These are phyloP conservation scores for Teunomyces funiuensis DNA, from an alignment of 805 yeast species.

Conservation along the genomic window DNA sequence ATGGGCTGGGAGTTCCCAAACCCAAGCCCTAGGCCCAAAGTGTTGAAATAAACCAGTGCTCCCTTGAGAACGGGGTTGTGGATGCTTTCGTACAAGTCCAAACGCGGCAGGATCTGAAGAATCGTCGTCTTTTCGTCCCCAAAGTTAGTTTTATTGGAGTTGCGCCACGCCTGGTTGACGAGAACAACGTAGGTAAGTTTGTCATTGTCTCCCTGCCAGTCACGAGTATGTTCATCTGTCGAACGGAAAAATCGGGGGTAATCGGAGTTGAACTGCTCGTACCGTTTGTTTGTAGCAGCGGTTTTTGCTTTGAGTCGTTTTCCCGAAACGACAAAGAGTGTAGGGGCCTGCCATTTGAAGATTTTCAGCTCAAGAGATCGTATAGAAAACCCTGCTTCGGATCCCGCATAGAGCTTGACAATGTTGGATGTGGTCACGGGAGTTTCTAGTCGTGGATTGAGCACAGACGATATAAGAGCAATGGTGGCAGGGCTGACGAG, in stretches of 20 bases:
- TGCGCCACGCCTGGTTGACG: slow-evolving; percentile 72
- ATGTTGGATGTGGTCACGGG: slow-evolving; percentile 48
- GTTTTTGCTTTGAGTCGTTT: slow-evolving; percentile 42
- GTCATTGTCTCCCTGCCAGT: slow-evolving; percentile 42
- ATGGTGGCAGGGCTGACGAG: slow-evolving; percentile 42
- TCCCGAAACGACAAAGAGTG: slow-evolving; percentile 71
- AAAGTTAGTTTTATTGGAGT: slow-evolving; percentile 68
- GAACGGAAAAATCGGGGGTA: slow-evolving; percentile 41
- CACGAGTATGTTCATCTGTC: slow-evolving; percentile 18
- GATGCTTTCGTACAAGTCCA: slow-evolving; percentile 45
- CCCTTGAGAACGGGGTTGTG: slow-evolving; percentile 32
- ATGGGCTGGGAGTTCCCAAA: slow-evolving; percentile 71
- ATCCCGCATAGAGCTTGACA: slow-evolving; percentile 66
- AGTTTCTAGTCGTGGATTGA: slow-evolving; percentile 25
- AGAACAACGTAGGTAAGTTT: slow-evolving; percentile 62
- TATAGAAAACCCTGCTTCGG: slow-evolving; percentile 83
- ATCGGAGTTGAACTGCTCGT: slow-evolving; percentile 49
- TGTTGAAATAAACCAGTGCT: slow-evolving; percentile 62
- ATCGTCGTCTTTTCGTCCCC: slow-evolving; percentile 62
- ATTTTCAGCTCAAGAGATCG: slow-evolving; percentile 80
- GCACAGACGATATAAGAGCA: slow-evolving; percentile 36
- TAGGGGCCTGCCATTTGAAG: slow-evolving; percentile 89
- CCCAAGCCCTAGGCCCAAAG: slow-evolving; percentile 78
- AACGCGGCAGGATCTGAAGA: slow-evolving; percentile 66
- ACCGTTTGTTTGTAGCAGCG: slow-evolving; percentile 42